Conservation (phyloP, 1,139 yeast genomes). For the Nadsonia commutata region DNA sequence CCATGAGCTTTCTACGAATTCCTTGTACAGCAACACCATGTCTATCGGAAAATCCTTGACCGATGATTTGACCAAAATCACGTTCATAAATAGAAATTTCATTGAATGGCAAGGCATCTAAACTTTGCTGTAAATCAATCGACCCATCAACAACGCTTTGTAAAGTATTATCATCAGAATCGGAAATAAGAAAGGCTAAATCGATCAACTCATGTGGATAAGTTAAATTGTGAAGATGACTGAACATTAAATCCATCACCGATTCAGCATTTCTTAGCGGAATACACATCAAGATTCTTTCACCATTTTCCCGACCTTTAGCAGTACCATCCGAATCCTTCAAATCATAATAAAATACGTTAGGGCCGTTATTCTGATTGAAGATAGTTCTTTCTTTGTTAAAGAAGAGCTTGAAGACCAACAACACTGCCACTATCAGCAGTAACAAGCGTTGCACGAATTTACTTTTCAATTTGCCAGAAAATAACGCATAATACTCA, state of each 20-base stretch:
- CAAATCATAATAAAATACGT: constrained; percentile 19
- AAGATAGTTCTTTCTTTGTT: not conserved
- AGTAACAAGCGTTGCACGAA: not conserved
- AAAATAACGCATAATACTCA: not conserved
- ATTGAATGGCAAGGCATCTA: constrained; percentile 27
- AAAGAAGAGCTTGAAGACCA: not conserved
- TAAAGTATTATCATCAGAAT: constrained; percentile 52
- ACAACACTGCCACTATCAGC: not conserved
- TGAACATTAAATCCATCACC: constrained; percentile 49
- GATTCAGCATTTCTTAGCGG: constrained; percentile 56
- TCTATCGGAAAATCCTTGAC: constrained; percentile 70
- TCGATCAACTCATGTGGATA: constrained; percentile 54
- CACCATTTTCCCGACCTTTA: constrained; percentile 41
- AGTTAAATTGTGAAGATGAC: constrained; percentile 41
- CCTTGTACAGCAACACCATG: constrained; percentile 66
- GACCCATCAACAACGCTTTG: constrained; percentile 35
- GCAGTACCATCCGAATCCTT: constrained; percentile 31
- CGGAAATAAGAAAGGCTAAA: constrained; percentile 49
- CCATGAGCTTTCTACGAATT: constrained; percentile 57
- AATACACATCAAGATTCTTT: constrained; percentile 44
- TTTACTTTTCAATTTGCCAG: not conserved
- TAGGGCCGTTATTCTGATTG: not conserved
- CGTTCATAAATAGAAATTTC: constrained; percentile 34
- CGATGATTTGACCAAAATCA: constrained; percentile 55
- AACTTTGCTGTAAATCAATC: constrained; percentile 40